A percentile compares a stretch with the other conserved stretches of the same genome.
Evolutionary conservation across 202 grass and related monocot species (phyloP).

Genomic region (Carex sylvatica): DNA sequence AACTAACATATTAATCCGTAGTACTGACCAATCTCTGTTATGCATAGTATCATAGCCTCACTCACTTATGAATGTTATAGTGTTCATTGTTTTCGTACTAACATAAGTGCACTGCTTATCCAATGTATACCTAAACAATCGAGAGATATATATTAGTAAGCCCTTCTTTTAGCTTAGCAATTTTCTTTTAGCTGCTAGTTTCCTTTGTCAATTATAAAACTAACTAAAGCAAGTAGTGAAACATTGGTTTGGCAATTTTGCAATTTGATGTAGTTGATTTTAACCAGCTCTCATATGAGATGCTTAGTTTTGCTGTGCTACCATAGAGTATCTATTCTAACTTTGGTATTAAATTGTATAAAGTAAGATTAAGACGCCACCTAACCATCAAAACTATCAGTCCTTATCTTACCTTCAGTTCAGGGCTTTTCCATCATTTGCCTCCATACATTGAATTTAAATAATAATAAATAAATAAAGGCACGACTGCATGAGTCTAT

Average conservation of each 20-base stretch:
- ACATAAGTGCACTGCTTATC: background rate
- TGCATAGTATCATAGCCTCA: too few species aligned
- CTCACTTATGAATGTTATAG: background rate
- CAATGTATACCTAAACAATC: background rate
- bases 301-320: background rate
- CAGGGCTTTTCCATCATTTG: slow-evolving; percentile 19
- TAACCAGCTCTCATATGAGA: slow-evolving; percentile 7
- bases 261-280: slow-evolving; percentile 14
- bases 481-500: background rate
- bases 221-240: slow-evolving; percentile 1
- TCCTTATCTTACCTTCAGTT: slow-evolving; percentile 16
- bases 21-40: too few species aligned
- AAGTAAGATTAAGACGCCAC: slow-evolving; percentile 18
- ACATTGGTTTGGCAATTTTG: slow-evolving; percentile 5
- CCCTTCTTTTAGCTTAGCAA: background rate
- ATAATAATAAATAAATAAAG: background rate
- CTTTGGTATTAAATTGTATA: slow-evolving; percentile 10
- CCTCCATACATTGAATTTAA: slow-evolving; percentile 18
- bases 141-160: background rate
- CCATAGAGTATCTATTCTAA: background rate
- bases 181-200: background rate
- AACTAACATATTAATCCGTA: too few species aligned
- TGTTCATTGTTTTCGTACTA: background rate
- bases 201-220: slow-evolving; percentile 10
- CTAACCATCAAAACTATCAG: slow-evolving; percentile 31